These are phyloP conservation scores for Xanthoconium separans DNA, from an alignment of 1,284 basidiomycete genomes.

Conservation along the genomic window DNA sequence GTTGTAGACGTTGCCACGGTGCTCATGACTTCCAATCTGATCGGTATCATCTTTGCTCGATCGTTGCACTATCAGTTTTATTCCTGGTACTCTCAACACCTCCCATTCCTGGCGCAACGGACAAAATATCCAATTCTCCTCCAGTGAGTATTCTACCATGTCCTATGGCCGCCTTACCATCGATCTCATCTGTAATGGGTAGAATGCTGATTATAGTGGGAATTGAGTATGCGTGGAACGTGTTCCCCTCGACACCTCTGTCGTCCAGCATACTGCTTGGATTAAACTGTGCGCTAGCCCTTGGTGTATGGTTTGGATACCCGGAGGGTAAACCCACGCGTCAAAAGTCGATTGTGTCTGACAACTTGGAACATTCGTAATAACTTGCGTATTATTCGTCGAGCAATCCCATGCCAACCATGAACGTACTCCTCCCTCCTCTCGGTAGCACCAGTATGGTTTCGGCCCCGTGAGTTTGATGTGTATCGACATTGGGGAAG, in stretches of 20 bases:
- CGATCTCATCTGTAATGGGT: conserved; percentile 2
- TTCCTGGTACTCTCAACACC: conserved; percentile 93
- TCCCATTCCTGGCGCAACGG: conserved; percentile 84
- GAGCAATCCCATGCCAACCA: conserved; percentile 62
- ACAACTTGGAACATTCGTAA: neutral
- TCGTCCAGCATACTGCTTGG: conserved; percentile 67
- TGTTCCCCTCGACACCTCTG: conserved; percentile 75
- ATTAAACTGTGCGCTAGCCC: conserved; percentile 58
- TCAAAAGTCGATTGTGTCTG: conserved; percentile 1
- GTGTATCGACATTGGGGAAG: conserved; percentile 65
- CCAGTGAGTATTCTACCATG: conserved; percentile 49
- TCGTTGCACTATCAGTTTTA: conserved; percentile 99
- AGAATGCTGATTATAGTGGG: conserved; percentile 62
- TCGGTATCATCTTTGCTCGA: conserved; percentile 91
- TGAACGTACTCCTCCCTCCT: conserved; percentile 76
- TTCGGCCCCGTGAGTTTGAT: conserved; percentile 76
- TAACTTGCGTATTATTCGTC: conserved; percentile 13
- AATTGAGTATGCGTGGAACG: conserved; percentile 88
- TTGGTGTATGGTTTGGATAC: conserved; percentile 64
- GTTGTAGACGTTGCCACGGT: conserved; percentile 73
- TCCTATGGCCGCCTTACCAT: neutral
- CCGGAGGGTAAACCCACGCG: conserved; percentile 36
- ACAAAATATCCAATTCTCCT: conserved; percentile 60
- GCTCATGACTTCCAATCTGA: conserved; percentile 88
- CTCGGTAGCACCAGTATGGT: conserved; percentile 71